These are phyloP conservation scores for Vitis cinerea DNA, from an alignment of 164 flowering plant genomes.

Conservation along the genomic window DNA sequence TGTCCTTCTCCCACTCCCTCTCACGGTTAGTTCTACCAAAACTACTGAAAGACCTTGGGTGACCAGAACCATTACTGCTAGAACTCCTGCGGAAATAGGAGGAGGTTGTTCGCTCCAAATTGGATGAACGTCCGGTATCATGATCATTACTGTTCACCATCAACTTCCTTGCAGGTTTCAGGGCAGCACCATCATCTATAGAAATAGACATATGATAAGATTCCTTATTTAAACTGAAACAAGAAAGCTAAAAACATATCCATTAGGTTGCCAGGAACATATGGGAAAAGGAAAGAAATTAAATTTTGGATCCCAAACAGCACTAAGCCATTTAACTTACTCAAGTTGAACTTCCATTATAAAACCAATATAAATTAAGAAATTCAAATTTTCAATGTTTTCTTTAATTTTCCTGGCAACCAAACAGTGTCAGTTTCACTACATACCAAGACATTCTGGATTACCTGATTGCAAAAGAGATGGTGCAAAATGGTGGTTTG, in stretches of 20 bases:
- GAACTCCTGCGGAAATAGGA: slow-evolving; percentile 27
- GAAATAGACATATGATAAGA: not conserved
- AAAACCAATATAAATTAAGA: too few relatives aligned
- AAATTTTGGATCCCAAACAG: too few relatives aligned
- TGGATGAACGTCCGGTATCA: slow-evolving; percentile 15
- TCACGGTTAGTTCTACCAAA: slow-evolving; percentile 23
- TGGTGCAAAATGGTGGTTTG: slow-evolving; percentile 18
- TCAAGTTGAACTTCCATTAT: too few relatives aligned
- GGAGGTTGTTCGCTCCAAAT: slow-evolving; percentile 27
- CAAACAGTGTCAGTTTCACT: not conserved
- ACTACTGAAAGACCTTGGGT: slow-evolving; percentile 28
- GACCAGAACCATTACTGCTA: slow-evolving; percentile 29
- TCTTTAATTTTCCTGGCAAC: not conserved
- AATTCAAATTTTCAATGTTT: not conserved
- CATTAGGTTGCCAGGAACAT: not conserved
- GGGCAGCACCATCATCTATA: slow-evolving; percentile 23
- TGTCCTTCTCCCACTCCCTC: slow-evolving; percentile 10
- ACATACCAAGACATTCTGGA: not conserved
- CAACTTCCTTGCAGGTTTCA: slow-evolving; percentile 18
- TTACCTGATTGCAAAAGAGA: slow-evolving; percentile 35
- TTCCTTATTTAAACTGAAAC: not conserved
- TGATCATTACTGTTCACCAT: slow-evolving; percentile 10
- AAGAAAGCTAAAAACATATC: not conserved
- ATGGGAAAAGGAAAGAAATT: not conserved
- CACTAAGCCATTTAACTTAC: too few relatives aligned